Percentiles rank a stretch among this genome's conserved stretches.
phyloP scores from a whole-genome alignment of 2,329 filamentous ascomycete species.

The Nothomitra cinnamomea region DNA sequence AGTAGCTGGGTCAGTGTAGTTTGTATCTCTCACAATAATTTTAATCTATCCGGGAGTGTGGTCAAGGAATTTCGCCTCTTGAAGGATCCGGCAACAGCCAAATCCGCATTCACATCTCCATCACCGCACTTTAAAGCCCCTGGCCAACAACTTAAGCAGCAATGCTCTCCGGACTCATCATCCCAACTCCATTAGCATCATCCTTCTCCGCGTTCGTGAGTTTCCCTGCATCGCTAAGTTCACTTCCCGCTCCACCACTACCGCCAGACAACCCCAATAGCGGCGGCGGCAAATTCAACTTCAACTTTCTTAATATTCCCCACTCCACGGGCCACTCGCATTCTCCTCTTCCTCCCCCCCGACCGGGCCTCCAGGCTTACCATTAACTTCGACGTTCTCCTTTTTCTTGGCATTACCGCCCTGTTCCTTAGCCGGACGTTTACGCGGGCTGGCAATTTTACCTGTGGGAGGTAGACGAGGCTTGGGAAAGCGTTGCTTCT shows the following conservation, averaged over 20 bases:
- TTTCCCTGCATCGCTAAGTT: conserved; percentile 11
- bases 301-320: conserved; percentile 18
- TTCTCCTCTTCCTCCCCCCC: background rate
- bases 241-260: background rate
- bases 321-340: conserved; percentile 20
- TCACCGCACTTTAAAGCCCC: no score
- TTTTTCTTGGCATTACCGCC: conserved; percentile 64
- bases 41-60: no score
- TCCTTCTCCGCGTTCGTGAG: conserved; percentile 40
- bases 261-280: conserved; percentile 16
- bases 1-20: no score
- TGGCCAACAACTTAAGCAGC: background rate
- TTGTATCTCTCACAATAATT: no score
- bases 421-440: conserved; percentile 66
- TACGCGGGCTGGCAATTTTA: conserved; percentile 74
- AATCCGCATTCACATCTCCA: no score
- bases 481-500: conserved; percentile 63
- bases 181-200: conserved; percentile 42
- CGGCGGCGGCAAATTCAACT: conserved; percentile 9
- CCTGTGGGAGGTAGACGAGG: conserved; percentile 51
- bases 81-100: no score
- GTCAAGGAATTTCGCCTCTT: no score
- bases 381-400: conserved; percentile 47
- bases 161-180: conserved; percentile 76
- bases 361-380: background rate